Conservation (phyloP, 345 rosid species). For the Rhizophora mangle region DNA sequence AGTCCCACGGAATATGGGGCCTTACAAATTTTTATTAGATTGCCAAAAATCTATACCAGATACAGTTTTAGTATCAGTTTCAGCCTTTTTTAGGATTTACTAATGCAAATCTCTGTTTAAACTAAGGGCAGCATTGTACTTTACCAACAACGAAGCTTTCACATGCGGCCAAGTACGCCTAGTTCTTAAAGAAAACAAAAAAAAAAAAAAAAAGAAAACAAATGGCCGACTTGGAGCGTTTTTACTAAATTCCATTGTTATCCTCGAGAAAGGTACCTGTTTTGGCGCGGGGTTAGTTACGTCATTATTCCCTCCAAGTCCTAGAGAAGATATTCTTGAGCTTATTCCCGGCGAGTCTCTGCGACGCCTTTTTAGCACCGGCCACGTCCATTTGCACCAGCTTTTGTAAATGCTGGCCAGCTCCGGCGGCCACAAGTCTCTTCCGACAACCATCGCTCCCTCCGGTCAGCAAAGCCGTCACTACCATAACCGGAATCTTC, state of each 20-base stretch:
- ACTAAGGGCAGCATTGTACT: no score
- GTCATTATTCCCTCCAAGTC: conserved; percentile 60
- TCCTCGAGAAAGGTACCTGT: conserved; percentile 35
- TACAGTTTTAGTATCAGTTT: no score
- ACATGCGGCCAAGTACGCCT: background rate
- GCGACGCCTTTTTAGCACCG: conserved; percentile 62
- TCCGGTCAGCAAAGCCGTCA: conserved; percentile 43
- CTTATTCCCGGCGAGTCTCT: conserved; percentile 58
- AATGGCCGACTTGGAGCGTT: background rate
- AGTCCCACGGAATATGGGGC: no score
- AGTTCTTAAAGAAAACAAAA: no score
- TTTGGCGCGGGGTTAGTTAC: conserved; percentile 40
- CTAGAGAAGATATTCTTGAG: conserved; percentile 59
- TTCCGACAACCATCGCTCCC: conserved; percentile 49
- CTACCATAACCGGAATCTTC: conserved; percentile 59
- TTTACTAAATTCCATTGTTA: conserved; percentile 11
- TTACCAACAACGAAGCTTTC: no score
- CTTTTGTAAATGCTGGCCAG: conserved; percentile 48
- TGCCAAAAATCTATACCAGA: no score
- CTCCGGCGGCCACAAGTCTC: conserved; percentile 55
- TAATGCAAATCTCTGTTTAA: no score
- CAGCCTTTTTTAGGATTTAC: no score
- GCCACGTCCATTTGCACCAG: conserved; percentile 58
- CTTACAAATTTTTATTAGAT: no score
- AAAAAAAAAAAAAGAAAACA: background rate